phyloP scores from a whole-genome alignment of 1,139 yeast species.

The Protomyces macrosporus region DNA sequence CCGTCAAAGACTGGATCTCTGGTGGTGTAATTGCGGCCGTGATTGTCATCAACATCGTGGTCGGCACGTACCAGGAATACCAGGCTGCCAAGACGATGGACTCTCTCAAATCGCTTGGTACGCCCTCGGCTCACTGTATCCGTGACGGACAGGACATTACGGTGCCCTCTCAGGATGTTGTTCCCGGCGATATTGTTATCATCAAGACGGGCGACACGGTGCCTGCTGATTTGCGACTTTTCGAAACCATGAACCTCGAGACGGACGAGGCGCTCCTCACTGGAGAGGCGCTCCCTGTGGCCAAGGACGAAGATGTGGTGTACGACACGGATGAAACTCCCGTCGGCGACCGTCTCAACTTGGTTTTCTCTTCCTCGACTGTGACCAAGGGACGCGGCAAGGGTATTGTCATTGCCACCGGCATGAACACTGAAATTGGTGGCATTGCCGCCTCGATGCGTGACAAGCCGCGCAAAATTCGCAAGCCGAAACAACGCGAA shows the following conservation, averaged over 20 bases:
- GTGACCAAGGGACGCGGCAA: slow-evolving; percentile 74
- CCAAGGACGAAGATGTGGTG: slow-evolving; percentile 47
- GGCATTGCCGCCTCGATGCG: slow-evolving; percentile 56
- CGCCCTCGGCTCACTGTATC: slow-evolving; percentile 67
- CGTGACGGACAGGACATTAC: slow-evolving; percentile 59
- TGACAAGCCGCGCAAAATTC: slow-evolving; percentile 13
- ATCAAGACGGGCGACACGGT: slow-evolving; percentile 71
- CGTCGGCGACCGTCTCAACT: slow-evolving; percentile 70
- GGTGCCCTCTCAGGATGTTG: slow-evolving; percentile 62
- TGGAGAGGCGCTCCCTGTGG: slow-evolving; percentile 75
- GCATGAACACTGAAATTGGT: slow-evolving; percentile 70
- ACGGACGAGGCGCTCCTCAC: slow-evolving; percentile 76
- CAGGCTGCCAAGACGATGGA: slow-evolving; percentile 81
- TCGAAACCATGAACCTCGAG: slow-evolving; percentile 62
- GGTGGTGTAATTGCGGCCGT: slow-evolving; percentile 79
- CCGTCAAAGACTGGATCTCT: slow-evolving; percentile 72
- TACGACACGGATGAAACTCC: slow-evolving; percentile 49
- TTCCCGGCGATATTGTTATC: slow-evolving; percentile 68
- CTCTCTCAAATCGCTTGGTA: slow-evolving; percentile 59
- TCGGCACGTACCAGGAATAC: slow-evolving; percentile 66
- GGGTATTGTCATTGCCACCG: slow-evolving; percentile 62
- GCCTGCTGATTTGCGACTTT: slow-evolving; percentile 68
- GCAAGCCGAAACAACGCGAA: slow-evolving; percentile 13
- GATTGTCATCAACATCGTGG: slow-evolving; percentile 57
- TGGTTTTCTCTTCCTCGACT: slow-evolving; percentile 66